phyloP scores from a whole-genome alignment of 2,329 filamentous ascomycete species.

The Aschersonia sp. region DNA sequence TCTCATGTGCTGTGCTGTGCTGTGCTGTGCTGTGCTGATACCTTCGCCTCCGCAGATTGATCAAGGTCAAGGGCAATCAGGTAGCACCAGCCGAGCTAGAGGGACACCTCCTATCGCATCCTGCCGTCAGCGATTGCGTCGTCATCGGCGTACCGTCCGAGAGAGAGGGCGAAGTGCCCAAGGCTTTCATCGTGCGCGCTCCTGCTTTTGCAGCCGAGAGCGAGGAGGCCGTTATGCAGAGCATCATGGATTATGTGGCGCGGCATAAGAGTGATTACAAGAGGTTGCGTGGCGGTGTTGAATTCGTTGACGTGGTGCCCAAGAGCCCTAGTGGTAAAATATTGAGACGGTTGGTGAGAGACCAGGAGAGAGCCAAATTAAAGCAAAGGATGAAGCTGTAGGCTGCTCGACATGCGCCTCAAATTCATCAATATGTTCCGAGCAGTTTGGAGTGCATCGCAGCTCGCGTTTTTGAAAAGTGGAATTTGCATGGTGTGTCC shows the following conservation, averaged over 20 bases:
- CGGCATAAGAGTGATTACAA: conserved; percentile 23
- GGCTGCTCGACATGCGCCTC: no score
- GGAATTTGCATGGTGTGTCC: no score
- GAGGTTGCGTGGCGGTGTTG: conserved; percentile 31
- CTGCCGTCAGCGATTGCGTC: conserved; percentile 43
- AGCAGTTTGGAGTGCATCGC: no score
- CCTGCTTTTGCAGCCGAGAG: conserved; percentile 1
- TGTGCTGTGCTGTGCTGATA: not conserved
- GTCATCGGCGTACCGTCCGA: conserved; percentile 45
- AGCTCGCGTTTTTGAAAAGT: no score
- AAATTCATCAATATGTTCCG: no score
- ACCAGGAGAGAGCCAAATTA: conserved; percentile 11
- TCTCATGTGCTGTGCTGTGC: not conserved
- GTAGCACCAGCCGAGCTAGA: conserved; percentile 40
- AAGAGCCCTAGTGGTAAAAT: conserved; percentile 48
- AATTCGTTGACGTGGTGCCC: conserved; percentile 40
- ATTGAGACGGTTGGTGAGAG: conserved; percentile 32
- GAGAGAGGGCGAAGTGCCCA: conserved; percentile 39
- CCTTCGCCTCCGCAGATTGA: conserved; percentile 19
- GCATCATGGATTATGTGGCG: conserved; percentile 3
- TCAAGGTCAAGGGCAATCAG: conserved; percentile 46
- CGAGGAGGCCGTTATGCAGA: conserved; percentile 6
- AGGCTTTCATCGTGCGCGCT: conserved; percentile 43
- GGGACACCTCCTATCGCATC: conserved; percentile 20
- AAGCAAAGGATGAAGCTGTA: no score